Conservation (phyloP, 148 eudicot genomes). For the Tetragonia tetragonoides region DNA sequence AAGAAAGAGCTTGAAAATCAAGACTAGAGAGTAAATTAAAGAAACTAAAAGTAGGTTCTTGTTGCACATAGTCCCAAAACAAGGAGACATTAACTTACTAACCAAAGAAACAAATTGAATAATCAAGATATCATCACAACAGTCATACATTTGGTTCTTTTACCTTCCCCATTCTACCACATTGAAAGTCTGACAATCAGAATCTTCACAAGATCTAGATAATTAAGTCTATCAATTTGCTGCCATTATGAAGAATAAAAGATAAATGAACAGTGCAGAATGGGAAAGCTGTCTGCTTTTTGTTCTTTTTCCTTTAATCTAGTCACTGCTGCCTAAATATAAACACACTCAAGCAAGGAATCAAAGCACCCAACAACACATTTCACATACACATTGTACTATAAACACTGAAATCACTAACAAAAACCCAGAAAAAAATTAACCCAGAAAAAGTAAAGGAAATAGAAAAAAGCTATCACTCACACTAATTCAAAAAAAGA, state of each 20-base stretch:
- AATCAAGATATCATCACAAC: constrained; percentile 16
- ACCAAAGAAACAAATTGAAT: constrained; percentile 1
- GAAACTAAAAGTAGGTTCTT: background rate
- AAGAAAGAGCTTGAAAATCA: background rate
- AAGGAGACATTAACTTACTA: background rate
- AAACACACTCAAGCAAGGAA: constrained; percentile 39
- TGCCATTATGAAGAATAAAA: constrained; percentile 12
- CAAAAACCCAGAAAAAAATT: constrained; percentile 14
- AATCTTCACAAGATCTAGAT: constrained; percentile 25
- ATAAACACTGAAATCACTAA: constrained; percentile 10
- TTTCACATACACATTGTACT: background rate
- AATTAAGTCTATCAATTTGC: constrained; percentile 10
- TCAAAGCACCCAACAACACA: constrained; percentile 23
- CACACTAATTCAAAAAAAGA: constrained; percentile 47
- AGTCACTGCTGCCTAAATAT: constrained; percentile 14
- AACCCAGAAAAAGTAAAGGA: constrained; percentile 13
- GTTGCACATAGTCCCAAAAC: background rate
- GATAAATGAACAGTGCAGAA: constrained; percentile 22
- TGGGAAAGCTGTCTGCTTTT: constrained; percentile 32
- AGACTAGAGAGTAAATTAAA: background rate
- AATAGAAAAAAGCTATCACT: constrained; percentile 35
- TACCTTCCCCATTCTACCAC: background rate
- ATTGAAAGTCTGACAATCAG: constrained; percentile 30
- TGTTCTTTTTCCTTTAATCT: background rate
- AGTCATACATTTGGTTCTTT: constrained; percentile 16